These are phyloP conservation scores for Excoecaria cochinchinensis DNA, from an alignment of 345 rosid species.

Conservation along the genomic window DNA sequence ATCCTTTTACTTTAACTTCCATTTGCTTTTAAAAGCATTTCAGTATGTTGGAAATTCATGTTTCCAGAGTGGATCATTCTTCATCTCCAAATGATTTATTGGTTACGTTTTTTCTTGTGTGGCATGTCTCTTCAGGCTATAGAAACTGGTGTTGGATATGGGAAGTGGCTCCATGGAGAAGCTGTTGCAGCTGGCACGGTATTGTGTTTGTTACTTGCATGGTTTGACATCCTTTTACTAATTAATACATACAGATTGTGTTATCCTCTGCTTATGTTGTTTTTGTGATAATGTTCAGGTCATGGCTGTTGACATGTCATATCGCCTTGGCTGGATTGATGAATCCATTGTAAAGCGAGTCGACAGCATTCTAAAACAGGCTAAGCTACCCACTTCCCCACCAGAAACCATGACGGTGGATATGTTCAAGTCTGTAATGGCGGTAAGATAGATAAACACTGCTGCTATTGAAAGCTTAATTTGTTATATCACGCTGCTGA, in stretches of 20 bases:
- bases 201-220: slow-evolving; percentile 17
- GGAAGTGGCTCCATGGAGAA: slow-evolving; percentile 98
- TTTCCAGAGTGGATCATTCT: not conserved
- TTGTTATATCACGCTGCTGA: not conserved
- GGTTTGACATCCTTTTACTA: not conserved
- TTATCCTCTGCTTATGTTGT: slow-evolving; percentile 4
- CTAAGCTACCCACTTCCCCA: slow-evolving; percentile 72
- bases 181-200: slow-evolving; percentile 98
- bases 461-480: not conserved
- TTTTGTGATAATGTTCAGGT: slow-evolving; percentile 45
- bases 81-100: not conserved
- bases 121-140: slow-evolving; percentile 63
- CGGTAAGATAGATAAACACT: slow-evolving; percentile 48
- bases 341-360: slow-evolving; percentile 72
- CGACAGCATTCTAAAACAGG: slow-evolving; percentile 54
- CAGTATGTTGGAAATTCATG: too few relatives aligned
- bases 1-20: not conserved
- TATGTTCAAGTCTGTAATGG: slow-evolving; percentile 95
- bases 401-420: slow-evolving; percentile 85
- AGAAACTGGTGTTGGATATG: slow-evolving; percentile 91
- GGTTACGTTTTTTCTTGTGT: slow-evolving; percentile 9
- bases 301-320: slow-evolving; percentile 99
- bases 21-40: not conserved
- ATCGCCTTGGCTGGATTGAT: slow-evolving; percentile 98
- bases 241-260: not conserved